Base-by-base conservation (phyloP, 106 monocot genomes). In the Vanilla planifolia region DNA sequence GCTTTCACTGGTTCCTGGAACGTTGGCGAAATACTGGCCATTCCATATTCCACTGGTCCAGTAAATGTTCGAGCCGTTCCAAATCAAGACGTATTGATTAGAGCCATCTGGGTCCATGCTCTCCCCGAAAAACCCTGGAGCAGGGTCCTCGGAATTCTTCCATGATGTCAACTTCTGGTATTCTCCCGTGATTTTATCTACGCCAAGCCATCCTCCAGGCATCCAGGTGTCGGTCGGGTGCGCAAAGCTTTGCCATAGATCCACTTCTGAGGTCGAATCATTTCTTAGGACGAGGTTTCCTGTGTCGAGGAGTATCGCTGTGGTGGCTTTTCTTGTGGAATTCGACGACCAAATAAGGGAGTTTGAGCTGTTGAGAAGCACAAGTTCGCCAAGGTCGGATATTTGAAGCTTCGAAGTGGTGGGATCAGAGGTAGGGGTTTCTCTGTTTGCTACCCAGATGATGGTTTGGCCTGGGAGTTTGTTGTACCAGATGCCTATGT, bases 401-500 rank as follows among this genome's bases (percentile, higher is more conserved):
- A 82, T 51, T 35, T 30, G 64, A 36, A 82, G 76, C 73, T 73
- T 63, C 0, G 77, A 63, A 24, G 37, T 29, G 1, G 59, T 10
- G 34, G 60, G 22, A 45, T 64, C 28, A 26, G 77, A 24, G 17
- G 69, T 8, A 2, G 81, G 77, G 1, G 19, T 22, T 21, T 41
- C 72, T 60, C 81, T 55, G 59, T 82, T 82, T n/a, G 67, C 76
- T 10, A 82, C 73, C 81, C 81, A 82, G 39, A 82, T 11, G 30
- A 69, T 44, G 8, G 77, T 76, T 50, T 58, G 52, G 1, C 19
- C 11, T 1, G 72, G 73, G 9, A 64, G 39, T 3, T 66, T 68
- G 24, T 82, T 76, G 69, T 77, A 82, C 81, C 81, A 82, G 29
- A 82, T 73, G 45, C 73, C 81, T 24, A 69, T 69, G 69, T 69